These are phyloP conservation scores for Pluteus cervinus DNA, from an alignment of 768 basidiomycete species.

Conservation along the genomic window DNA sequence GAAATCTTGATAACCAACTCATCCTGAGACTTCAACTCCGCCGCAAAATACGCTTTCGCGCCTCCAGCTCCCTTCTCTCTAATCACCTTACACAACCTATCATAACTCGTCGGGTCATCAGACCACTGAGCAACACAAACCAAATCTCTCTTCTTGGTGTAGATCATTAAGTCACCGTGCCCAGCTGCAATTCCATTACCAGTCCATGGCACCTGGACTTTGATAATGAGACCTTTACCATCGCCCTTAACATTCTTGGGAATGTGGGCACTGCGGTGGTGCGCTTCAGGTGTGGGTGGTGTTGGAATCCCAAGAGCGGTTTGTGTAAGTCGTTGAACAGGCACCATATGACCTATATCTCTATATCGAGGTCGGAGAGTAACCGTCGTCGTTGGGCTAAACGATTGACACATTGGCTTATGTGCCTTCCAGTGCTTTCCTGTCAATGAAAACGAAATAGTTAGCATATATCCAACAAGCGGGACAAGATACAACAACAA, in stretches of 20 bases:
- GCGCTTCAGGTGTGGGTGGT: slow-evolving; percentile 10
- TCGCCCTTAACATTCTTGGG: slow-evolving; percentile 15
- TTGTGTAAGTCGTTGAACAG: slow-evolving; percentile 26
- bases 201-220: slow-evolving; percentile 46
- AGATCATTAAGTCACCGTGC: slow-evolving; percentile 32
- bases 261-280: slow-evolving; percentile 16
- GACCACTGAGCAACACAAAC: slow-evolving; percentile 32
- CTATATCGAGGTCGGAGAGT: slow-evolving; percentile 40
- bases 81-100: slow-evolving; percentile 32
- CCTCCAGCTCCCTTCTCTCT: slow-evolving; percentile 34
- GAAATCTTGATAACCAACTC: slow-evolving; percentile 44
- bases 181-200: too few relatives aligned
- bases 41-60: slow-evolving; percentile 49
- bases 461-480: not conserved
- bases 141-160: slow-evolving; percentile 49
- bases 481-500: not conserved
- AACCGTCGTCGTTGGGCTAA: slow-evolving; percentile 34
- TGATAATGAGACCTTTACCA: slow-evolving; percentile 42
- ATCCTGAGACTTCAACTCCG: slow-evolving; percentile 39
- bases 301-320: slow-evolving; percentile 20
- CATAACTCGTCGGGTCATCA: slow-evolving; percentile 31
- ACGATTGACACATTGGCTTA: slow-evolving; percentile 41
- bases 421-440: slow-evolving; percentile 43
- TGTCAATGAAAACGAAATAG: slow-evolving; percentile 13
- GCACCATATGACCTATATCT: slow-evolving; percentile 7